phyloP scores from a whole-genome alignment of 768 basidiomycete species.

The Megacollybia marginata region DNA sequence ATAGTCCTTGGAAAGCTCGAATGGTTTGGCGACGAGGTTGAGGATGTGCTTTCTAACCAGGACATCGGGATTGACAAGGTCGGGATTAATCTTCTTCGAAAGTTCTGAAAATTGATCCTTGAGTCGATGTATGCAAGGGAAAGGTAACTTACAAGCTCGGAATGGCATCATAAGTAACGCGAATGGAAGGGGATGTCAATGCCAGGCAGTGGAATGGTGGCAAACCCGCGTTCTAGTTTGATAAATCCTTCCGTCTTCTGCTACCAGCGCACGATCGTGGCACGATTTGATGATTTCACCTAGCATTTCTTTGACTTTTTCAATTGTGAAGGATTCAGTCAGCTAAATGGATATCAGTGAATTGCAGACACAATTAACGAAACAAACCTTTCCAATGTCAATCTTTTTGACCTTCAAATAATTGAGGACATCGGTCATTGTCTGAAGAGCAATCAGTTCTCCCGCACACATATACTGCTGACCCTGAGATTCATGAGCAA shows the following conservation, averaged over 20 bases:
- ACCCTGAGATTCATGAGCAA: conserved; percentile 44
- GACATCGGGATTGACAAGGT: conserved; percentile 89
- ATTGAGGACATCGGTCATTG: conserved; percentile 93
- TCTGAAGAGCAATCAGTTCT: conserved; percentile 87
- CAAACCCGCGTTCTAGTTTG: conserved; percentile 93
- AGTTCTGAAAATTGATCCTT: conserved; percentile 47
- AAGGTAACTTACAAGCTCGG: conserved; percentile 72
- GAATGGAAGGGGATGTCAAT: conserved; percentile 99
- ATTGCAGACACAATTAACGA: background rate
- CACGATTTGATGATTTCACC: conserved; percentile 84
- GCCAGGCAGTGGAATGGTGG: conserved; percentile 90
- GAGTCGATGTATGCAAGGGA: background rate
- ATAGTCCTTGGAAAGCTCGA: conserved; percentile 78
- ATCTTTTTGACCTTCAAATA: conserved; percentile 96
- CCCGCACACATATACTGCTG: conserved; percentile 99
- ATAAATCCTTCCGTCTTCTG: conserved; percentile 83
- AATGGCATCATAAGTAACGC: conserved; percentile 97
- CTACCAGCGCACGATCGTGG: conserved; percentile 66
- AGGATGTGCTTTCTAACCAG: conserved; percentile 95
- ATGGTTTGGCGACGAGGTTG: conserved; percentile 88
- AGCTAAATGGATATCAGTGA: conserved; percentile 38
- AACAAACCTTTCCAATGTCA: conserved; percentile 74
- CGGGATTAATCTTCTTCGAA: conserved; percentile 94
- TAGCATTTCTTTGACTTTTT: conserved; percentile 96
- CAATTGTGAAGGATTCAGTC: conserved; percentile 79